phyloP scores from a whole-genome alignment of 1,139 yeast species.

The Nakaseomyces delphensis region DNA sequence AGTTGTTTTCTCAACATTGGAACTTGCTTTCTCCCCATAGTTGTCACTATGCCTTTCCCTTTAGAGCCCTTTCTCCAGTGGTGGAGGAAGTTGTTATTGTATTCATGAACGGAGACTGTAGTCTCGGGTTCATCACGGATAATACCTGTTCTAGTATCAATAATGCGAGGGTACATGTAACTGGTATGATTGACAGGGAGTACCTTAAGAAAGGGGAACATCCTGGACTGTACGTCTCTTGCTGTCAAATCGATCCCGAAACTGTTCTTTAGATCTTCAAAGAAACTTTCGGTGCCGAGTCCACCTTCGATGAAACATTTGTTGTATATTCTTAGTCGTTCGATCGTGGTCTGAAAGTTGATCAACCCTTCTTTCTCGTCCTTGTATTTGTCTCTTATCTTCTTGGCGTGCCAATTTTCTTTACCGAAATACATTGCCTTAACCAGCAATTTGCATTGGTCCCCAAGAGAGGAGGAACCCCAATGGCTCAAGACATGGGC shows the following conservation, averaged over 20 bases:
- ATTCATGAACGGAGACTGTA: conserved; percentile 1
- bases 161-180: conserved; percentile 6
- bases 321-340: conserved; percentile 11
- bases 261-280: conserved; percentile 1
- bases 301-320: conserved; percentile 10
- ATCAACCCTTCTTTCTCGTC: neutral
- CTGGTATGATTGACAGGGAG: neutral
- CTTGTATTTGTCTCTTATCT: neutral
- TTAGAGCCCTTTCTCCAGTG: conserved; percentile 9
- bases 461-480: neutral
- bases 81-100: conserved; percentile 9
- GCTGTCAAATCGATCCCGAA: neutral
- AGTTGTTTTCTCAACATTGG: conserved; percentile 7
- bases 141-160: conserved; percentile 3
- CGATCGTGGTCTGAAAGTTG: neutral
- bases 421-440: conserved; percentile 5
- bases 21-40: conserved; percentile 7
- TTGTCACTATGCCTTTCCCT: conserved; percentile 13
- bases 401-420: conserved; percentile 5
- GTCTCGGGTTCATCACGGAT: neutral
- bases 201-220: conserved; percentile 12
- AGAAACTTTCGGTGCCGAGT: neutral
- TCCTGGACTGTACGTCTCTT: conserved; percentile 7
- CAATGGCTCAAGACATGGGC: neutral
- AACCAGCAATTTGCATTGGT: conserved; percentile 6